Evolutionary conservation across 768 basidiomycete genomes (phyloP), one percentile per base, ranked within the genome.

Genomic region (Asterophora parasitica): DNA sequence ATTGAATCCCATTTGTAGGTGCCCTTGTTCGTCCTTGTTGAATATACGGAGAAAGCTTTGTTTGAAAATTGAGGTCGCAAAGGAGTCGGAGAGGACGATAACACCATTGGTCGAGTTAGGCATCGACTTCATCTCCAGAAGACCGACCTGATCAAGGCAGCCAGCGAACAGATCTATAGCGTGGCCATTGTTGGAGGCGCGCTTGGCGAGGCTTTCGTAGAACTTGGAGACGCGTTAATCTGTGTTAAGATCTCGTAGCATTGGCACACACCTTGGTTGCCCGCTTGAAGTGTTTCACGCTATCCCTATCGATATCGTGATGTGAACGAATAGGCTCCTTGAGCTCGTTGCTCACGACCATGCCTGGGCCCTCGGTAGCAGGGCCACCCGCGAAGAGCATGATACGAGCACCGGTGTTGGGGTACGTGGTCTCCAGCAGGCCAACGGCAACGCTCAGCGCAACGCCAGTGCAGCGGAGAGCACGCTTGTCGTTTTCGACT

Each of bases 251-350:
- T 16, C 20, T 30, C 15, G 19, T 32, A 13, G 12, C 11, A 16
- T 16, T 31, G 33, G 13, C 8, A 58, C 73, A 42, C 51, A 94
- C 95, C 83, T 98, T 99, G 53, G 83, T 81, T 11, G 96, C 92
- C 37, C 92, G 85, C 71, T 97, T 98, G 74, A 86, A 98, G 63
- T 99, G 93, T 68, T 97, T 98, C 36, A 87, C 94, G 52, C 82
- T 88, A 65, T 99, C 96, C 15, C 92, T 78, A 60, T 99, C 96
- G 58, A 98, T 98, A 61, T 99, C 96, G 69, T 98, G 95, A 64
- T 99, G 96, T 7, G 93, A 96, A 44, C 96, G 87, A 53, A 99
- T 98, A 2, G 94, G 92, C 60, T 99, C 96, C 69, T 91, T 89
- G 47, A 98, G 74, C 68, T 98, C 95, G 55, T 90, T 90, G 67